Percentiles rank a stretch among this genome's conserved stretches.
Evolutionary conservation across 441 rosid genomes (phyloP).

Genomic region (Euphorbia corollata): DNA sequence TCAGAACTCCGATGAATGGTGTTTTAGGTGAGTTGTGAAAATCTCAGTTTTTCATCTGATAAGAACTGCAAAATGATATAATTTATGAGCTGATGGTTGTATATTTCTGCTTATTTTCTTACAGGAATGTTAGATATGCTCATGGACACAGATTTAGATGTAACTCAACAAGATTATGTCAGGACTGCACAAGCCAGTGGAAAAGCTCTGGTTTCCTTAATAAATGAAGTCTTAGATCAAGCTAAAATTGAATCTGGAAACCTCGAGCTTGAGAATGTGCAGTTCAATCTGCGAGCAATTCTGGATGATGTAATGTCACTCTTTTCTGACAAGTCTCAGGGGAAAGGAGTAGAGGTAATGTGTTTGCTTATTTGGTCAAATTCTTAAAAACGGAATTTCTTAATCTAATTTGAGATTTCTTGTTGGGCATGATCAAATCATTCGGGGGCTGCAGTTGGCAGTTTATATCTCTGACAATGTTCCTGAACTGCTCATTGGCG

Average conservation of each 20-base stretch:
- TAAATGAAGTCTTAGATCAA: constrained; percentile 89
- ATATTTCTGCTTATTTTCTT: constrained; percentile 13
- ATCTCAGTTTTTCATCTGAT: not conserved
- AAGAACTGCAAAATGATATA: not conserved
- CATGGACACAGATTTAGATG: constrained; percentile 81
- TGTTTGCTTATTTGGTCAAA: constrained; percentile 4
- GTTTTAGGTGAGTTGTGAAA: constrained; percentile 66
- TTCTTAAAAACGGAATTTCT: not conserved
- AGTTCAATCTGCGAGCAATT: constrained; percentile 64
- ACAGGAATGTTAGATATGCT: constrained; percentile 89
- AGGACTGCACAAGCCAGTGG: constrained; percentile 91
- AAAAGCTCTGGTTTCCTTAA: constrained; percentile 76
- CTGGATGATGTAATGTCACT: constrained; percentile 84
- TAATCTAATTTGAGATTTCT: constrained; percentile 18
- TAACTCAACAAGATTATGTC: constrained; percentile 76
- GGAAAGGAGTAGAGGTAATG: constrained; percentile 79
- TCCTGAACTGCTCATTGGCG: constrained; percentile 73
- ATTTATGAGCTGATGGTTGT: constrained; percentile 7
- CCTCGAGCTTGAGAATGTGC: constrained; percentile 82
- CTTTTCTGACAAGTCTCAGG: constrained; percentile 77
- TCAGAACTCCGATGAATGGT: constrained; percentile 95
- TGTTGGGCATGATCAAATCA: constrained; percentile 22
- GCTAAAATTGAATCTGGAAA: constrained; percentile 95
- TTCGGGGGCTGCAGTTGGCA: constrained; percentile 55
- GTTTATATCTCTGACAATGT: constrained; percentile 72